phyloP scores from a whole-genome alignment of 352 stramenopile species.

The Phytophthora colocasiae region DNA sequence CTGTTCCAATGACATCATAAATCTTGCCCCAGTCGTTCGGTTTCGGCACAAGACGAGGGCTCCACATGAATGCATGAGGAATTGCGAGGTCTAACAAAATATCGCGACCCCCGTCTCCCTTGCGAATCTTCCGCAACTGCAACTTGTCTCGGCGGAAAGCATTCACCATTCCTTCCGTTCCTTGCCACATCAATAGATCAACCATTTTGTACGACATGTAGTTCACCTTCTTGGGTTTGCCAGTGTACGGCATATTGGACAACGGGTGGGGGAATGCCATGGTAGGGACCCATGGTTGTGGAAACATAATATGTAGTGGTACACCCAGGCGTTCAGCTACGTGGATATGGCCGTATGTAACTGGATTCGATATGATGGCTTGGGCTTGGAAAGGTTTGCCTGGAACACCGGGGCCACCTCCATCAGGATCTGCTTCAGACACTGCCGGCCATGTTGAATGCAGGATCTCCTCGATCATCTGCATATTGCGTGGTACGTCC shows the following conservation, averaged over 20 bases:
- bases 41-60: slow-evolving; percentile 84
- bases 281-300: slow-evolving; percentile 91
- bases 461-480: slow-evolving; percentile 93
- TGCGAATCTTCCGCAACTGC: slow-evolving; percentile 68
- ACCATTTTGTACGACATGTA: slow-evolving; percentile 91
- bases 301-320: slow-evolving; percentile 95
- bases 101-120: slow-evolving; percentile 61
- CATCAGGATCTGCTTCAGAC: slow-evolving; percentile 79
- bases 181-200: slow-evolving; percentile 83
- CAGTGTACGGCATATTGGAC: slow-evolving; percentile 81
- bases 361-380: slow-evolving; percentile 95
- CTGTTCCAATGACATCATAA: slow-evolving; percentile 91
- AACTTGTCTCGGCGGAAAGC: slow-evolving; percentile 70
- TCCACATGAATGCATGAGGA: slow-evolving; percentile 93
- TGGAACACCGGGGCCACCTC: slow-evolving; percentile 44
- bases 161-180: slow-evolving; percentile 82
- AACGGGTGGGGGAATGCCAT: slow-evolving; percentile 92
- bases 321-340: slow-evolving; percentile 92
- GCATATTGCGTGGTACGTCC: slow-evolving; percentile 85
- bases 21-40: slow-evolving; percentile 90
- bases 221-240: slow-evolving; percentile 68
- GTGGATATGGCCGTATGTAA: slow-evolving; percentile 93
- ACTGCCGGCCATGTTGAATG: slow-evolving; percentile 90
- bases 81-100: slow-evolving; percentile 76
- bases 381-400: slow-evolving; percentile 83